Conservation (phyloP, 2,329 filamentous ascomycete genomes). For the Aureobasidium sp. region DNA sequence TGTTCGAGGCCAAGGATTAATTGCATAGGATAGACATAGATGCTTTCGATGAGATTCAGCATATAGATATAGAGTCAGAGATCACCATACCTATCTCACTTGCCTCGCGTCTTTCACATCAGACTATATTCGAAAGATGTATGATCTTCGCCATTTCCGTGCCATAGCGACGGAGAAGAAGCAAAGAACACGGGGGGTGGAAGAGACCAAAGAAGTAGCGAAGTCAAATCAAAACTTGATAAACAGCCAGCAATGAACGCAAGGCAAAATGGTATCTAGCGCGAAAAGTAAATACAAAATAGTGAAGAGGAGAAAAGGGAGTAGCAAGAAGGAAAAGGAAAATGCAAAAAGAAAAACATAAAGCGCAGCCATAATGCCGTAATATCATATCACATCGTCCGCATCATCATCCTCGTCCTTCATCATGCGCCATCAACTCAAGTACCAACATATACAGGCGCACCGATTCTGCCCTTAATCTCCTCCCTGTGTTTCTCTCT, state of each 20-base stretch:
- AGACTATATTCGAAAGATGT: no score
- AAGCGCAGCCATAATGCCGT: neutral
- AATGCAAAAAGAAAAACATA: neutral
- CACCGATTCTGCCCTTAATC: constrained; percentile 47
- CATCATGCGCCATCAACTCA: neutral
- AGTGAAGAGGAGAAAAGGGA: no score
- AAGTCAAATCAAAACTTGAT: neutral
- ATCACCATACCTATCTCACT: no score
- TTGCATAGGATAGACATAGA: no score
- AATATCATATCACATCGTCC: neutral
- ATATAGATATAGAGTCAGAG: no score
- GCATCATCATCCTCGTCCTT: neutral
- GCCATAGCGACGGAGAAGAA: no score
- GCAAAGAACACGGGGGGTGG: no score
- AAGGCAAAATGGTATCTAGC: neutral
- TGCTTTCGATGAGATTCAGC: no score
- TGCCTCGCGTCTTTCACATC: no score
- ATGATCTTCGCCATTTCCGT: no score
- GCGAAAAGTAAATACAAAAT: neutral
- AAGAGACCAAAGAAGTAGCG: neutral
- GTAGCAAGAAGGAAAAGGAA: neutral
- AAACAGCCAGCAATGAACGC: neutral
- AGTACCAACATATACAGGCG: neutral
- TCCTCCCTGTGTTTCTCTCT: constrained; percentile 45
- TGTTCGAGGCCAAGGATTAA: no score